Evolutionary conservation across 148 eudicot genomes (phyloP).

Genomic region (Heliamphora exappendiculata): DNA sequence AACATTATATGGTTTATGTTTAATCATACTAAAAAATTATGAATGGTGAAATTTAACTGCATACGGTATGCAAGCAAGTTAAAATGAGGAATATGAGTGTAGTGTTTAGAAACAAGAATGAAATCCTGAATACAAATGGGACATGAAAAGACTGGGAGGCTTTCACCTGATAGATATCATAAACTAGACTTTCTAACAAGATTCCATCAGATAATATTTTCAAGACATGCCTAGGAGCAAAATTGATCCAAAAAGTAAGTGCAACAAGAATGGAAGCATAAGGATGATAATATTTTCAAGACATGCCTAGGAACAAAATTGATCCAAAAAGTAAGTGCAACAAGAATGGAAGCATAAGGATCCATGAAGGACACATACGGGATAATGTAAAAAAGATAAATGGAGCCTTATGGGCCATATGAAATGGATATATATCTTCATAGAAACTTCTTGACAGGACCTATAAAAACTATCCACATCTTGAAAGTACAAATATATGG

Average conservation of each 20-base stretch:
- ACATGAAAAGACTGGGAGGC: background rate
- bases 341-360: background rate
- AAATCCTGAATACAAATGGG: too few relatives aligned
- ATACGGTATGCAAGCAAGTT: background rate
- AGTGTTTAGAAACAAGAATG: background rate
- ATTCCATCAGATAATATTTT: background rate
- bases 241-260: background rate
- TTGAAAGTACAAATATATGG: background rate
- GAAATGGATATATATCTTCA: background rate
- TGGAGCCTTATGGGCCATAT: background rate
- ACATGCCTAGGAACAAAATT: background rate
- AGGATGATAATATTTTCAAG: too few relatives aligned
- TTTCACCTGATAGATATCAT: background rate
- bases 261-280: background rate
- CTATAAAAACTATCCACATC: background rate
- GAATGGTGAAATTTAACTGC: background rate
- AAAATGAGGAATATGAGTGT: background rate
- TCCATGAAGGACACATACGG: background rate
- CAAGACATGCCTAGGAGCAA: background rate
- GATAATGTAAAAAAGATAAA: background rate
- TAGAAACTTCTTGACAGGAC: background rate
- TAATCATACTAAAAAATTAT: background rate
- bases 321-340: background rate
- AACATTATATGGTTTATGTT: conserved; percentile 3
- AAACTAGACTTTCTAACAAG: background rate